These are phyloP conservation scores for Puccinia triticina DNA, from an alignment of 1,284 basidiomycete genomes.

Conservation along the genomic window DNA sequence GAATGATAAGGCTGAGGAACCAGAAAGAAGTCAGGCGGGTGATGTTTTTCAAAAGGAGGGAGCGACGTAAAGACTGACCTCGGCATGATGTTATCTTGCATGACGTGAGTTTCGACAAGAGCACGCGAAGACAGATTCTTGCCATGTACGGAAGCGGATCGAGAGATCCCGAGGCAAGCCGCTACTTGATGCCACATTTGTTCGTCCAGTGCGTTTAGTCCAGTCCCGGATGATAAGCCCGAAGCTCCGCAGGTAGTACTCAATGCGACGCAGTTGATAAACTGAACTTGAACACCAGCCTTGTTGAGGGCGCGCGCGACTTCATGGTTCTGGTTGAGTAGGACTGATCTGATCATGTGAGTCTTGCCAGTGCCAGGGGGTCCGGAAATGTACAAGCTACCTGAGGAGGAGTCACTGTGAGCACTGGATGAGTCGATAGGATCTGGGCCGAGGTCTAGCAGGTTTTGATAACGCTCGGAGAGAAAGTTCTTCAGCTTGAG, in stretches of 20 bases:
- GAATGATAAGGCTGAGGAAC: slow-evolving; percentile 59
- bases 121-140: slow-evolving; percentile 18
- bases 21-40: background rate
- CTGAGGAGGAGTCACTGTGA: background rate
- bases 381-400: slow-evolving; percentile 61
- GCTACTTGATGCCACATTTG: slow-evolving; percentile 41
- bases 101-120: slow-evolving; percentile 24
- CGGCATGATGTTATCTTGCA: slow-evolving; percentile 20
- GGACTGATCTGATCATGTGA: slow-evolving; percentile 60
- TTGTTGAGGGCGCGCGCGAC: slow-evolving; percentile 36
- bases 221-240: slow-evolving; percentile 53
- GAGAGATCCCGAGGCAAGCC: slow-evolving; percentile 20
- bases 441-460: background rate
- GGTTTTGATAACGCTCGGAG: slow-evolving; percentile 14
- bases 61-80: background rate
- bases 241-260: slow-evolving; percentile 55
- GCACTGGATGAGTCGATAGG: background rate
- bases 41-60: slow-evolving; percentile 3
- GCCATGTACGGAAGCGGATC: background rate
- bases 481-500: slow-evolving; percentile 26
- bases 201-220: slow-evolving; percentile 41
- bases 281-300: slow-evolving; percentile 55
- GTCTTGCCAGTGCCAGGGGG: slow-evolving; percentile 63
- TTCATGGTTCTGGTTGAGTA: slow-evolving; percentile 55
- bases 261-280: slow-evolving; percentile 62